These are phyloP conservation scores for Zygosaccharomyces pseudobailii DNA, from an alignment of 1,139 yeast genomes.

Conservation along the genomic window DNA sequence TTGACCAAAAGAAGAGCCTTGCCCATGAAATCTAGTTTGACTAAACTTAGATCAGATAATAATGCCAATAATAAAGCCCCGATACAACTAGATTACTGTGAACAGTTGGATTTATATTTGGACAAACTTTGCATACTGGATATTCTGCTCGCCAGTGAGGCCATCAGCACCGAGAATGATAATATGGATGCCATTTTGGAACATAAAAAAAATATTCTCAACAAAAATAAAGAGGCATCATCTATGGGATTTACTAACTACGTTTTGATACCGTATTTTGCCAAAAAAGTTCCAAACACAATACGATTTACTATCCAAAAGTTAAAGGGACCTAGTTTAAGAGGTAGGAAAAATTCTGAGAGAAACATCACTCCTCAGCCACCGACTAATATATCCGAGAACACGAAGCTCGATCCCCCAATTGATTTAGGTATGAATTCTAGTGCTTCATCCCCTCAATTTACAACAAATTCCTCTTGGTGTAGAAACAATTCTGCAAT, in stretches of 20 bases:
- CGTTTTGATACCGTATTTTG: constrained; percentile 52
- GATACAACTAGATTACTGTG: constrained; percentile 24
- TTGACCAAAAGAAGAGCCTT: constrained; percentile 33
- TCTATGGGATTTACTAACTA: constrained; percentile 49
- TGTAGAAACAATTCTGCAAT: background rate
- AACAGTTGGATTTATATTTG: constrained; percentile 42
- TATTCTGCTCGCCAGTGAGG: constrained; percentile 39
- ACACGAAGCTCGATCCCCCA: constrained; percentile 7
- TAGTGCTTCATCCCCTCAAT: constrained; percentile 17
- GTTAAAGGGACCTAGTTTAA: constrained; percentile 43
- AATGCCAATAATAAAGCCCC: background rate
- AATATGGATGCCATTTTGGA: constrained; percentile 17
- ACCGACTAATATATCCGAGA: background rate
- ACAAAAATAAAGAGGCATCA: constrained; percentile 32
- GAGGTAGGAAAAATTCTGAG: constrained; percentile 4
- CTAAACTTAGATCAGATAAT: constrained; percentile 28
- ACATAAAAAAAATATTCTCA: constrained; percentile 22
- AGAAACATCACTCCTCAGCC: background rate
- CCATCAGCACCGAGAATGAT: constrained; percentile 18
- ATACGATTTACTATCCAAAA: constrained; percentile 46
- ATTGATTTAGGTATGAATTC: constrained; percentile 11
- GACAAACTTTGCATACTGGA: constrained; percentile 57
- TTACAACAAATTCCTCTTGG: constrained; percentile 3
- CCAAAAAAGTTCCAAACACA: constrained; percentile 44
- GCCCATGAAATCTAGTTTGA: constrained; percentile 14